phyloP scores from a whole-genome alignment of 225 moss, liverwort and hornwort species.

The Marchantia polymorpha region DNA sequence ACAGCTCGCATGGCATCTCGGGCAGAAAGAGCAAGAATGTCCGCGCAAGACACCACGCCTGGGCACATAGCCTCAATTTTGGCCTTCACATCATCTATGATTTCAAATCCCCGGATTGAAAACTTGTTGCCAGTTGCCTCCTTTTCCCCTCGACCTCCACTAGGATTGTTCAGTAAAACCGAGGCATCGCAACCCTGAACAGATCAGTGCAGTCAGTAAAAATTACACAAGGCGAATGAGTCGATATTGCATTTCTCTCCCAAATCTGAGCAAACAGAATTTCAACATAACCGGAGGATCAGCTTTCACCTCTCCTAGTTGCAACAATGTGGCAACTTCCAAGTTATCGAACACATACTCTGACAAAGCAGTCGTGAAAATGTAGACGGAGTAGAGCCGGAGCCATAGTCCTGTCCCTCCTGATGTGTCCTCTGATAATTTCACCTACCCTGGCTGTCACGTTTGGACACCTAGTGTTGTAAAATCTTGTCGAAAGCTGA shows the following conservation, averaged over 20 bases:
- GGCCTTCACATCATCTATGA: slow-evolving; percentile 32
- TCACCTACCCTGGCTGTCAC: neutral
- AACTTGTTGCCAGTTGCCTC: slow-evolving; percentile 23
- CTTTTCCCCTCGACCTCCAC: slow-evolving; percentile 33
- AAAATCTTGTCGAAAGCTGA: slow-evolving; percentile 13
- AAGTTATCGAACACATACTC: neutral
- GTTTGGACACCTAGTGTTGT: slow-evolving; percentile 1
- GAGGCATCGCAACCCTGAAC: slow-evolving; percentile 44
- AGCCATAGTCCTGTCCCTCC: neutral
- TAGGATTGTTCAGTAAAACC: slow-evolving; percentile 29
- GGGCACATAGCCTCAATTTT: slow-evolving; percentile 32
- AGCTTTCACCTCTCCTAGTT: too few species aligned
- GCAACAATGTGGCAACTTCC: too few species aligned
- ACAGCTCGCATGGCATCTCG: slow-evolving; percentile 15
- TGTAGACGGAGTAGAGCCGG: slow-evolving; percentile 3
- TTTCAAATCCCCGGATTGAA: slow-evolving; percentile 37
- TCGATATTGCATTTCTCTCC: too few species aligned
- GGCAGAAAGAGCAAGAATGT: slow-evolving; percentile 38
- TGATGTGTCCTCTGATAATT: neutral
- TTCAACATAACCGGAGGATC: neutral
- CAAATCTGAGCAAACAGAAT: neutral
- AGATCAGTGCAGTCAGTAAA: neutral
- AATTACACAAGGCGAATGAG: too few species aligned
- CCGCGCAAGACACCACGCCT: slow-evolving; percentile 41
- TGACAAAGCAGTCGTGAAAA: slow-evolving; percentile 22